These are phyloP conservation scores for Heracleum sosnowskyi DNA, from an alignment of 129 eudicot species.

Conservation along the genomic window DNA sequence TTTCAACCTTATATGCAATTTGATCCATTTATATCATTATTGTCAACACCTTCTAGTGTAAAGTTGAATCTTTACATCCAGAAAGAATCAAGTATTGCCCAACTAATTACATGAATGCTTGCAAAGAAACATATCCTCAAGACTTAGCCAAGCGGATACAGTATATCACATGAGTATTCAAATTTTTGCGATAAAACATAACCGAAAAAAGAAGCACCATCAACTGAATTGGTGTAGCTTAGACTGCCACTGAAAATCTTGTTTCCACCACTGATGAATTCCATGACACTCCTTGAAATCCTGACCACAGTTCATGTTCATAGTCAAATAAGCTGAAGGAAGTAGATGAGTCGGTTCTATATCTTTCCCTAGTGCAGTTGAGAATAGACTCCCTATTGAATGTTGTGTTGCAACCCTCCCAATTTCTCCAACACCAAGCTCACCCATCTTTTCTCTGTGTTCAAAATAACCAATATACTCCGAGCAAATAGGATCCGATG, in stretches of 20 bases:
- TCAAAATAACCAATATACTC: constrained; percentile 62
- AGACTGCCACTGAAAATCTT: constrained; percentile 5
- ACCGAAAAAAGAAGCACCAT: no score
- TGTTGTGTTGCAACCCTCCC: constrained; percentile 19
- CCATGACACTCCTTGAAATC: constrained; percentile 3
- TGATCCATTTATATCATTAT: no score
- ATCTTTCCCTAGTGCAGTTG: constrained; percentile 2
- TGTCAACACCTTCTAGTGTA: no score
- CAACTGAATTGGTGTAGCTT: constrained; percentile 4
- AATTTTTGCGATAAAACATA: no score
- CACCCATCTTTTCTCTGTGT: constrained; percentile 37
- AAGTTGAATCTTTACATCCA: no score
- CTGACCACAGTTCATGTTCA: not conserved
- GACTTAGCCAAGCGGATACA: no score
- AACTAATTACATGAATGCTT: no score
- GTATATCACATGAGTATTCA: no score
- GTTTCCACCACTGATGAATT: constrained; percentile 14
- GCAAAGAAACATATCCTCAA: no score
- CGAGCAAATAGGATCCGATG: constrained; percentile 51
- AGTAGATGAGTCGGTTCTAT: constrained; percentile 1
- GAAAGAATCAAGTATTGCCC: no score
- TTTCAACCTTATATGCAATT: no score
- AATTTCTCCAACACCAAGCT: constrained; percentile 19
- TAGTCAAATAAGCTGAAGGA: constrained; percentile 11
- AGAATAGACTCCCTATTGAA: constrained; percentile 3